phyloP scores from a whole-genome alignment of 768 basidiomycete species.

The Chalciporus sphaerocephalus region DNA sequence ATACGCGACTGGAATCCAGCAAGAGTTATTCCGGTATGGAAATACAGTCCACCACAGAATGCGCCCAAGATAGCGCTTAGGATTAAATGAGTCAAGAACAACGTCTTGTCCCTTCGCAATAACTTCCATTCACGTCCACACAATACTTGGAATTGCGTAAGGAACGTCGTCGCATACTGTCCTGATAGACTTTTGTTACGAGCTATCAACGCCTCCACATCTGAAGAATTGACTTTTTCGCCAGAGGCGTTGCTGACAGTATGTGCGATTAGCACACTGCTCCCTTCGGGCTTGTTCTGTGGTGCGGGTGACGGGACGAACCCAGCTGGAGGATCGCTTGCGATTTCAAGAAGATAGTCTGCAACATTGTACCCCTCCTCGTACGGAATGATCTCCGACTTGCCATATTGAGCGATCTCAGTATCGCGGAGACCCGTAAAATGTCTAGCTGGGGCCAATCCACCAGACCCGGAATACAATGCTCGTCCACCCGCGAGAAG shows the following conservation, averaged over 20 bases:
- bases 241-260: constrained; percentile 4
- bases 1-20: constrained; percentile 92
- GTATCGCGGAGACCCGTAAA: constrained; percentile 41
- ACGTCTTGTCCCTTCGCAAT: constrained; percentile 71
- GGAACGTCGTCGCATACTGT: constrained; percentile 68
- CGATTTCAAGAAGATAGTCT: constrained; percentile 88
- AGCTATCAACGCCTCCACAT: constrained; percentile 19
- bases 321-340: constrained; percentile 55
- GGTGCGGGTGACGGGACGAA: constrained; percentile 35
- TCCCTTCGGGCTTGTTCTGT: constrained; percentile 4
- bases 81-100: constrained; percentile 75
- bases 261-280: not conserved
- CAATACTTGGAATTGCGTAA: constrained; percentile 84
- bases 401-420: constrained; percentile 32
- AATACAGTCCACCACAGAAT: constrained; percentile 89
- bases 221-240: constrained; percentile 12
- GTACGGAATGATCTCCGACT: constrained; percentile 45
- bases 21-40: constrained; percentile 70
- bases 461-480: constrained; percentile 76
- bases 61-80: constrained; percentile 74
- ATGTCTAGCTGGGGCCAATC: constrained; percentile 61
- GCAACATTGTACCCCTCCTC: constrained; percentile 87
- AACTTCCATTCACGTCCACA: constrained; percentile 85
- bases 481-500: constrained; percentile 74
- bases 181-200: constrained; percentile 19